phyloP scores from a whole-genome alignment of 2,329 filamentous ascomycete species.

The Cladosporium phlei region DNA sequence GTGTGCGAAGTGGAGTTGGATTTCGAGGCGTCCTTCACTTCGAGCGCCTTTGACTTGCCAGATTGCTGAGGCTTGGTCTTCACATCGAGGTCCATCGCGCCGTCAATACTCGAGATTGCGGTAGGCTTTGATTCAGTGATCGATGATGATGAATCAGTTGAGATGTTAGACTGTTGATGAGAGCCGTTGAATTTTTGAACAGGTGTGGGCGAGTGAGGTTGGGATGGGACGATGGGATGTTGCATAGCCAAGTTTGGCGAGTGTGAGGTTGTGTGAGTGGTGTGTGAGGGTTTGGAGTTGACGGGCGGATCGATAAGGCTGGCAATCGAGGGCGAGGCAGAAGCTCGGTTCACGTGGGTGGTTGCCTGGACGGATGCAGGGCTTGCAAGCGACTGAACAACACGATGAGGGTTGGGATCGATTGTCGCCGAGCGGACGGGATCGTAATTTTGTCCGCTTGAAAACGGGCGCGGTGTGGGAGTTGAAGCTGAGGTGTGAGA shows the following conservation, averaged over 20 bases:
- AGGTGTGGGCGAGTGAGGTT: constrained; percentile 10
- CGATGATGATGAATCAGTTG: constrained; percentile 15
- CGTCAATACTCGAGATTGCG: constrained; percentile 21
- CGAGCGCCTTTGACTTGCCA: not conserved
- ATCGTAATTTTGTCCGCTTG: constrained; percentile 81
- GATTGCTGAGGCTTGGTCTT: constrained; percentile 6
- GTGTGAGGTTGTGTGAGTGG: constrained; percentile 19
- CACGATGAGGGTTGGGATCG: constrained; percentile 24
- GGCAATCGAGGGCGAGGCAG: constrained; percentile 84
- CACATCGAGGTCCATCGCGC: constrained; percentile 31
- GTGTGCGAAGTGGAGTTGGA: constrained; percentile 20
- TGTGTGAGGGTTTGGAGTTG: constrained; percentile 33
- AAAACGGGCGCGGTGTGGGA: constrained; percentile 46
- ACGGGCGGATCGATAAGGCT: constrained; percentile 74
- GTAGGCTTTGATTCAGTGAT: constrained; percentile 12
- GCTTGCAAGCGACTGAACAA: constrained; percentile 20
- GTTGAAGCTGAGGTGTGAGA: constrained; percentile 29
- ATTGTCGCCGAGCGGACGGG: constrained; percentile 65
- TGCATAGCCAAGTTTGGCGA: constrained; percentile 22
- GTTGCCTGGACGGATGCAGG: constrained; percentile 34
- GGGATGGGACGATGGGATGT: constrained; percentile 18
- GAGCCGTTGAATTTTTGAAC: constrained; percentile 2
- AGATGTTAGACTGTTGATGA: not conserved
- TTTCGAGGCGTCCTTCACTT: constrained; percentile 18
- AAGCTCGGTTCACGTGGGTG: constrained; percentile 61